Evolutionary conservation across 116 monocot species (phyloP).

Genomic region (Phalaenopsis hybrid): DNA sequence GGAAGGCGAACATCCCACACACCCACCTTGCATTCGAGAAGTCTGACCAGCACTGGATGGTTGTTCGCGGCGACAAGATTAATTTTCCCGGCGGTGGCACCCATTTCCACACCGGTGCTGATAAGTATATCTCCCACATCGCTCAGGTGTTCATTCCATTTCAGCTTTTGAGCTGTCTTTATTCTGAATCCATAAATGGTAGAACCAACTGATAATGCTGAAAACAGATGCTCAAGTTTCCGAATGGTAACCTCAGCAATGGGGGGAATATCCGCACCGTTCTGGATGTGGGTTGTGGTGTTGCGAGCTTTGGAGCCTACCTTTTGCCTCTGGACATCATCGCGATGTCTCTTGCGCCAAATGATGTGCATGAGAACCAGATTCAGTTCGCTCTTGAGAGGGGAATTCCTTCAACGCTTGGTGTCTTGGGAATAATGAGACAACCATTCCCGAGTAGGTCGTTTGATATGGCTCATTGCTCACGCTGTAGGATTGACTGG

Average conservation of each 20-base stretch:
- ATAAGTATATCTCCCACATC: constrained; percentile 69
- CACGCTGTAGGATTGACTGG: constrained; percentile 90
- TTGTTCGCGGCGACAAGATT: constrained; percentile 77
- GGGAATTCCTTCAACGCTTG: constrained; percentile 76
- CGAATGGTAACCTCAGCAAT: constrained; percentile 59
- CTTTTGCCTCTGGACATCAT: constrained; percentile 61
- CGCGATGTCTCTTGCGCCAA: constrained; percentile 85
- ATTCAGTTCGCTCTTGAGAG: constrained; percentile 94
- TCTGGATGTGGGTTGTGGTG: constrained; percentile 93
- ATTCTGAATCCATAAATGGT: not conserved
- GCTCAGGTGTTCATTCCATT: constrained; percentile 43
- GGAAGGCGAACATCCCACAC: constrained; percentile 86
- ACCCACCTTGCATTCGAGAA: constrained; percentile 76
- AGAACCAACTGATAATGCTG: not conserved
- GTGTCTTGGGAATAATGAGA: constrained; percentile 77
- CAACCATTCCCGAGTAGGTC: constrained; percentile 77
- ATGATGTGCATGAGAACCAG: constrained; percentile 96
- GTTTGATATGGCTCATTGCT: constrained; percentile 88
- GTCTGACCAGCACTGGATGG: constrained; percentile 96
- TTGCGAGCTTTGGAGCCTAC: constrained; percentile 93
- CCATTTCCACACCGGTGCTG: constrained; percentile 78
- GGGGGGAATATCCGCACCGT: constrained; percentile 69
- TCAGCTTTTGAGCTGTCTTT: not conserved
- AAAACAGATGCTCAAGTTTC: constrained; percentile 78
- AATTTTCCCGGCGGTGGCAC: constrained; percentile 91